Percentiles rank a stretch among this genome's conserved stretches.
Conservation (phyloP, 768 basidiomycete species). For the Panaeolus cyanescens region DNA sequence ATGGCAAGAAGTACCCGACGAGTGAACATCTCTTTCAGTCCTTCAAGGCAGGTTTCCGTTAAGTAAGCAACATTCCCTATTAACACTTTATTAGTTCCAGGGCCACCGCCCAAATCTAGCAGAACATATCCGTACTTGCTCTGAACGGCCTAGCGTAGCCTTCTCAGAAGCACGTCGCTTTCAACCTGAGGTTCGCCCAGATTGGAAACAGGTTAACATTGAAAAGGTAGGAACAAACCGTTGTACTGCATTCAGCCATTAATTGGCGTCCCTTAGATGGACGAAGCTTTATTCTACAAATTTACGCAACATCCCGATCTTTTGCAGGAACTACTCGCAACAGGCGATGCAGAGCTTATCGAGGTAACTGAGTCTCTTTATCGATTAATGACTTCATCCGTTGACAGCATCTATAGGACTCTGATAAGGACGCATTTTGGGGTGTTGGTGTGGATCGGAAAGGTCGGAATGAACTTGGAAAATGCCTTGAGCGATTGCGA, state of each 20-base stretch:
- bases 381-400: not conserved
- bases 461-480: conserved; percentile 77
- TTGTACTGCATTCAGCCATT: conserved; percentile 2
- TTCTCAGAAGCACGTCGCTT: conserved; percentile 70
- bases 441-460: conserved; percentile 66
- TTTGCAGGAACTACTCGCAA: conserved; percentile 58
- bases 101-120: conserved; percentile 61
- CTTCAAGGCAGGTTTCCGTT: conserved; percentile 51
- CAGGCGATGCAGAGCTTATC: conserved; percentile 65
- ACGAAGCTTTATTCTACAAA: conserved; percentile 62
- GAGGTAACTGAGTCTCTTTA: conserved; percentile 47
- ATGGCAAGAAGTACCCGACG: conserved; percentile 68
- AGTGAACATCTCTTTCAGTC: conserved; percentile 81
- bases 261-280: conserved; percentile 53
- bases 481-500: conserved; percentile 65
- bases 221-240: conserved; percentile 43
- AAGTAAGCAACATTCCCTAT: not conserved
- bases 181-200: conserved; percentile 58
- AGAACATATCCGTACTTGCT: conserved; percentile 68
- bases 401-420: conserved; percentile 45
- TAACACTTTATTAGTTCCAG: conserved; percentile 48
- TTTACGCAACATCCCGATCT: conserved; percentile 71
- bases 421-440: conserved; percentile 80
- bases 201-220: conserved; percentile 74
- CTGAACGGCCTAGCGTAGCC: conserved; percentile 61